These are phyloP conservation scores for Lyophyllum semitale DNA, from an alignment of 768 basidiomycete genomes.

Conservation along the genomic window DNA sequence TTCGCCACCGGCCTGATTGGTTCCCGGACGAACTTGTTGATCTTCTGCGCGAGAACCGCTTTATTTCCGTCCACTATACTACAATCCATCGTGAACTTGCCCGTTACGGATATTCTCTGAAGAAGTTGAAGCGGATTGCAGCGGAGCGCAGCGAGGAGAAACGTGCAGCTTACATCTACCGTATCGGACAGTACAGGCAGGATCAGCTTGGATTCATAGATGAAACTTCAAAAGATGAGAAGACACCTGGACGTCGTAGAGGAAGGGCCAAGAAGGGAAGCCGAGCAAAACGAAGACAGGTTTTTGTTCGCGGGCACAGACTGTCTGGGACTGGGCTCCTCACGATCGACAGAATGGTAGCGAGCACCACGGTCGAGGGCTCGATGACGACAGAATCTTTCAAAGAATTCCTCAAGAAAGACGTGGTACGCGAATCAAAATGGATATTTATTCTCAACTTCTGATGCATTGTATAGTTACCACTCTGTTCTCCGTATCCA, in stretches of 20 bases:
- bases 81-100: conserved; percentile 31
- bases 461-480: background rate
- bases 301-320: conserved; percentile 27
- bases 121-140: conserved; percentile 33
- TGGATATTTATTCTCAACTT: background rate
- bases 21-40: conserved; percentile 33
- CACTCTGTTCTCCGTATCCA: conserved; percentile 27
- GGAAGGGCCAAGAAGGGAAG: conserved; percentile 24
- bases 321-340: conserved; percentile 27
- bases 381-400: conserved; percentile 24
- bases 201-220: conserved; percentile 36
- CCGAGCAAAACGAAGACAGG: conserved; percentile 23
- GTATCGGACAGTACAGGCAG: conserved; percentile 28
- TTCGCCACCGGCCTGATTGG: conserved; percentile 24
- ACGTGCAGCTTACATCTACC: conserved; percentile 23
- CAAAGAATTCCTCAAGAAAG: conserved; percentile 23
- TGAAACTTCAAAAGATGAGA: conserved; percentile 33
- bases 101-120: too few relatives aligned
- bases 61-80: conserved; percentile 32
- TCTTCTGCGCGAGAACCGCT: conserved; percentile 27
- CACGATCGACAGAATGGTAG: conserved; percentile 31
- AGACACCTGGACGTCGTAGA: conserved; percentile 17
- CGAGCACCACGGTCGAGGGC: conserved; percentile 26
- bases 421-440: conserved; percentile 22
- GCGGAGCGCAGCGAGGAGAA: conserved; percentile 26